Percentiles rank a stretch among this genome's conserved stretches.
These are phyloP conservation scores for Aspergillus olivimuriae DNA, from an alignment of 495 filamentous ascomycete species.

Conservation along the genomic window DNA sequence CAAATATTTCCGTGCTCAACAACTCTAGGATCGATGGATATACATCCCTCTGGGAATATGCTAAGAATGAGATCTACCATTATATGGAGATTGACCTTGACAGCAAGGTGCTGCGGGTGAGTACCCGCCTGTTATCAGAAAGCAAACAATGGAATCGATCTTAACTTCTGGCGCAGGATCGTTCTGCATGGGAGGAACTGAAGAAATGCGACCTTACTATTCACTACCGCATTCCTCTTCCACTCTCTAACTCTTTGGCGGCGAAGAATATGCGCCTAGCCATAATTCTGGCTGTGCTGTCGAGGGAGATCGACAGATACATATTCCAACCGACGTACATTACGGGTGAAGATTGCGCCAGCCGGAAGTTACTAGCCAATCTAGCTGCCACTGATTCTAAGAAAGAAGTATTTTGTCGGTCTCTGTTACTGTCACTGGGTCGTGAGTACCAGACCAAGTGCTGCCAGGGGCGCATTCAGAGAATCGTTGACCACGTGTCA, in stretches of 20 bases:
- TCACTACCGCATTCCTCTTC: conserved; percentile 7
- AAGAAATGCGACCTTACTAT: conserved; percentile 2
- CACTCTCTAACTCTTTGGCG: conserved; percentile 14
- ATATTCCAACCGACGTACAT: conserved; percentile 24
- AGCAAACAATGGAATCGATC: neutral
- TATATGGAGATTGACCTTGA: conserved; percentile 12
- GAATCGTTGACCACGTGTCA: conserved; percentile 6
- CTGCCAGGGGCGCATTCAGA: conserved; percentile 6
- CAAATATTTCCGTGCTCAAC: neutral
- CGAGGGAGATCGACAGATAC: conserved; percentile 16
- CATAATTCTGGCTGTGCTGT: conserved; percentile 19
- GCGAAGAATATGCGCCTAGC: conserved; percentile 21
- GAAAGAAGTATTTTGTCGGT: conserved; percentile 21
- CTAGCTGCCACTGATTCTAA: conserved; percentile 14
- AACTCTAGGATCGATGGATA: conserved; percentile 5
- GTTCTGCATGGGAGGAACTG: conserved; percentile 9
- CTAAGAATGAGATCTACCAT: conserved; percentile 8
- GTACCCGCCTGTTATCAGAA: neutral
- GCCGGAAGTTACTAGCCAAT: conserved; percentile 11
- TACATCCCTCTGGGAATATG: conserved; percentile 11
- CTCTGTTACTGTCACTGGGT: conserved; percentile 18
- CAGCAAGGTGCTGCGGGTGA: conserved; percentile 11
- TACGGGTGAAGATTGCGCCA: conserved; percentile 1
- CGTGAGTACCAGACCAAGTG: conserved; percentile 5
- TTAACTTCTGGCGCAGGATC: conserved; percentile 1